A percentile compares a stretch with the other conserved stretches of the same genome.
Conservation (phyloP, 2,329 filamentous ascomycete genomes). For the Colletotrichum lindemuthianum region DNA sequence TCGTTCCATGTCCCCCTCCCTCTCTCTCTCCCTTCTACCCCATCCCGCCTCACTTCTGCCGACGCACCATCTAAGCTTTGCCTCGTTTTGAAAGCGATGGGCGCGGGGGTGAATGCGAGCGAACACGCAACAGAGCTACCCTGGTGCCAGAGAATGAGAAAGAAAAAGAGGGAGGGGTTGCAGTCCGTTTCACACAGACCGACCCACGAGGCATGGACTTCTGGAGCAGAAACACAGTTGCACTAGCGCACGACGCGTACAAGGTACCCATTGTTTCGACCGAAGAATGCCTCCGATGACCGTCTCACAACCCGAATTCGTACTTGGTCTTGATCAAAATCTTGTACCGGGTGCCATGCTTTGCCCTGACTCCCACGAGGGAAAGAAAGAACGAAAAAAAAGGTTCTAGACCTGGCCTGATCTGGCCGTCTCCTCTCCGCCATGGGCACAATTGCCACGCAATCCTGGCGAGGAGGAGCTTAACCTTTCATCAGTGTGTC, state of each 20-base stretch:
- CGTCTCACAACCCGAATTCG: conserved; percentile 2
- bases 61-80: too few relatives aligned
- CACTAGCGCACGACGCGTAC: conserved; percentile 14
- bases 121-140: conserved; percentile 16
- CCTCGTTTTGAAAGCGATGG: conserved; percentile 6
- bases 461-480: too few relatives aligned
- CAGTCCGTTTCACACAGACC: conserved; percentile 19
- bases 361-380: background rate
- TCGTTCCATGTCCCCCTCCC: too few relatives aligned
- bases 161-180: too few relatives aligned
- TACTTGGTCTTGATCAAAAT: background rate
- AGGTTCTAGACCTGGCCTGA: too few relatives aligned
- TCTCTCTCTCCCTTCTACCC: too few relatives aligned
- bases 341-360: background rate
- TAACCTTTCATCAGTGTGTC: too few relatives aligned
- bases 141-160: conserved; percentile 6
- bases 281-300: background rate
- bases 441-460: too few relatives aligned
- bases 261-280: conserved; percentile 6
- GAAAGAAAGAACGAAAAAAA: too few relatives aligned
- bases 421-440: too few relatives aligned
- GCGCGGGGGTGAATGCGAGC: conserved; percentile 2
- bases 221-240: conserved; percentile 9
- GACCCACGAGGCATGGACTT: conserved; percentile 8
- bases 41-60: too few relatives aligned